Percentiles rank a stretch among this genome's conserved stretches.
Evolutionary conservation across 2,329 filamentous ascomycete genomes (phyloP).

Genomic region (Huntiella savannae): DNA sequence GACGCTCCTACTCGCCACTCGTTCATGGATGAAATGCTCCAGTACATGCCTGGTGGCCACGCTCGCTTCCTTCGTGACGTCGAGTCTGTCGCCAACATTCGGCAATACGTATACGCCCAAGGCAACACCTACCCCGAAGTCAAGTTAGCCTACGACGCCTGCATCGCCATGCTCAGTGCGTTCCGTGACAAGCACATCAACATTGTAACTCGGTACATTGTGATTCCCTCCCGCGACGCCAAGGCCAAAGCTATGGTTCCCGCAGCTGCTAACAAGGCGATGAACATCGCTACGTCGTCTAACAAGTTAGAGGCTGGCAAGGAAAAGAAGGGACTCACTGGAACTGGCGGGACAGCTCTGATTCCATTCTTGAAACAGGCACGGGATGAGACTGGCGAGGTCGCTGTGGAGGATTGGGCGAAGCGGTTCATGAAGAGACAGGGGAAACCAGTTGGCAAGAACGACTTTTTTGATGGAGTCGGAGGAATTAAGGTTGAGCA

Average conservation of each 20-base stretch:
- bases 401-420: constrained; percentile 53
- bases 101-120: constrained; percentile 50
- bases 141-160: constrained; percentile 73
- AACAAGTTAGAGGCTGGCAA: constrained; percentile 19
- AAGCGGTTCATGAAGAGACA: constrained; percentile 36
- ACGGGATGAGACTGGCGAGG: constrained; percentile 85
- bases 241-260: constrained; percentile 42
- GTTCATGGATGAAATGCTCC: constrained; percentile 92
- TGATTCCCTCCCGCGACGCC: constrained; percentile 65
- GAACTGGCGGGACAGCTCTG: constrained; percentile 81
- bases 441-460: constrained; percentile 28
- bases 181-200: constrained; percentile 91
- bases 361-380: constrained; percentile 96
- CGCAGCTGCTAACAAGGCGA: constrained; percentile 26
- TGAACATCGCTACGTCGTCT: constrained; percentile 46
- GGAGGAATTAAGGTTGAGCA: constrained; percentile 18
- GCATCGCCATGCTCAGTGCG: constrained; percentile 46
- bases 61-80: constrained; percentile 76
- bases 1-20: constrained; percentile 49
- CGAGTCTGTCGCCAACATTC: constrained; percentile 64
- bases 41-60: constrained; percentile 90
- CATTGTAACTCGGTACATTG: constrained; percentile 90
- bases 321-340: constrained; percentile 35
- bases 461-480: constrained; percentile 40
- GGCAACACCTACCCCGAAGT: constrained; percentile 44